Evolutionary conservation across 106 monocot genomes (phyloP), one percentile per base, ranked within the genome.

Genomic region (Ottelia alismoides): DNA sequence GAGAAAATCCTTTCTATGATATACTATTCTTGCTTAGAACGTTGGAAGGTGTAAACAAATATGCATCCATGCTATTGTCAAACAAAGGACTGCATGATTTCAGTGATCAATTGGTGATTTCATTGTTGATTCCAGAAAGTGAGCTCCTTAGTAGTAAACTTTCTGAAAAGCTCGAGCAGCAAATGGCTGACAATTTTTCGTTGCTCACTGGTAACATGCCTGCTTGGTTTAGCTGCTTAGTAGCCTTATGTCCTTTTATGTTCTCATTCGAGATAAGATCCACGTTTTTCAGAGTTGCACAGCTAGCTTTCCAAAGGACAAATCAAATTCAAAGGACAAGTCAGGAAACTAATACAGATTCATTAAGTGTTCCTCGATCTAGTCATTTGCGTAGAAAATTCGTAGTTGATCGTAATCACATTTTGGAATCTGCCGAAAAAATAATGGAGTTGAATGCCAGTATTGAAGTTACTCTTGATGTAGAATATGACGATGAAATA

Each of bases 401-500:
- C 52, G 68, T 60, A 73, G 86, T 82, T 55, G 72, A 79, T 61
- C 78, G 92, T 2, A 44, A 43, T 3, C 52, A 68, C 71, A 72
- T 92, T 66, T 31, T 92, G 45, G 79, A 72, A 54, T 83, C 87
- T 57, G 83, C 92, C 70, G 45, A 30, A 30, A 83, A 70, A 70
- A 77, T 92, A 77, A 92, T 92, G 92, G 46, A 51, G 23, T 69
- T 61, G 31, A 54, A 82, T 64, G 58, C 69, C 51, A n/a, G 22
- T 27, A 77, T 59, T 62, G 80, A 72, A 31, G 54, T 63, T 61
- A 30, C 50, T 28, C 58, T 87, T 55, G 92, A 93, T 66, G 77
- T 88, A 11, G 80, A 87, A 67, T 93, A 75, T 63, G 48, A 27
- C 52, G 92, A 80, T 32, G 92, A 93, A 84, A 73, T 93, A n/a